Percentiles rank a stretch among this genome's conserved stretches.
These are phyloP conservation scores for Colletotrichum karsti DNA, from an alignment of 2,329 filamentous ascomycete genomes.

Conservation along the genomic window DNA sequence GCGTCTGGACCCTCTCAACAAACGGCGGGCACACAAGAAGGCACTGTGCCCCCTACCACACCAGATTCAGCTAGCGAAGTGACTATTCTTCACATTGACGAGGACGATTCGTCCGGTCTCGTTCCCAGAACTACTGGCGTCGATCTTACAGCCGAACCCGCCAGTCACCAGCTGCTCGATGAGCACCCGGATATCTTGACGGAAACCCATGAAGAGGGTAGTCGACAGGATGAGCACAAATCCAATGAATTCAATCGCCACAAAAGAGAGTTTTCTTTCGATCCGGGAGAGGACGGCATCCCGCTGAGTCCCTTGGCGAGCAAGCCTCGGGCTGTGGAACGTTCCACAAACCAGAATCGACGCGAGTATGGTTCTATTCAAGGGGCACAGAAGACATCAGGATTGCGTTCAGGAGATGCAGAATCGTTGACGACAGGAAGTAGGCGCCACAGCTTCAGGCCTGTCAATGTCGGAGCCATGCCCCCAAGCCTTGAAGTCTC, in stretches of 20 bases:
- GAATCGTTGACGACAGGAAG: background rate
- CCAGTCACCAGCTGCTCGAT: background rate
- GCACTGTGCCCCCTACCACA: background rate
- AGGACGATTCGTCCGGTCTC: background rate
- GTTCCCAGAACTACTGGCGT: background rate
- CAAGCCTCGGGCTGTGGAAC: background rate
- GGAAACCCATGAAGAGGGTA: background rate
- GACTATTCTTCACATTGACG: background rate
- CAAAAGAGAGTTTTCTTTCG: slow-evolving; percentile 38
- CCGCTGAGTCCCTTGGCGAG: background rate
- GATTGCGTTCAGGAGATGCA: background rate
- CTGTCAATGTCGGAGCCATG: background rate
- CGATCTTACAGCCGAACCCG: background rate
- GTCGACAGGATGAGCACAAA: too few relatives aligned
- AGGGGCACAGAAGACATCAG: background rate
- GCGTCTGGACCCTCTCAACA: background rate
- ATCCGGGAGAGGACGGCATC: slow-evolving; percentile 35
- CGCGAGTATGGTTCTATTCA: background rate
- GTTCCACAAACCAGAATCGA: background rate
- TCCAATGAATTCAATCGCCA: slow-evolving; percentile 6
- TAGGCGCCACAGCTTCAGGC: background rate
- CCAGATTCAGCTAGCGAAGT: background rate
- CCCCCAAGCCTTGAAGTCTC: too few relatives aligned
- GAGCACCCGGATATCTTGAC: background rate
- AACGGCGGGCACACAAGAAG: background rate